phyloP scores from a whole-genome alignment of 164 flowering plant genomes.

The Liquidambar formosana region DNA sequence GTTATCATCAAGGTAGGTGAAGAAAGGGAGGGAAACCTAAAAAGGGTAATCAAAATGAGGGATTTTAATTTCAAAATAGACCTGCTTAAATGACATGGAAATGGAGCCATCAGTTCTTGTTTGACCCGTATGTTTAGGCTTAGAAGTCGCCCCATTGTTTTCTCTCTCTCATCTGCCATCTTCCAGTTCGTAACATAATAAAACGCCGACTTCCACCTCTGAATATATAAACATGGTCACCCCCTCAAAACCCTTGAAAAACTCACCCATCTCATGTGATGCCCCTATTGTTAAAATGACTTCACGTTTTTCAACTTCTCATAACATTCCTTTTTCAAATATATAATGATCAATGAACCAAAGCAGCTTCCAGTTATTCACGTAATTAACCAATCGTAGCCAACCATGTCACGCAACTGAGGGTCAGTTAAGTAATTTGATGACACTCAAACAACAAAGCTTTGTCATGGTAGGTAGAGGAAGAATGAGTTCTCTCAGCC shows the following conservation, averaged over 20 bases:
- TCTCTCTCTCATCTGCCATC: not conserved
- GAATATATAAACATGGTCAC: not conserved
- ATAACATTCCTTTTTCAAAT: too few species aligned
- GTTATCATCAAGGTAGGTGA: not conserved
- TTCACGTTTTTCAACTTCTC: too few species aligned
- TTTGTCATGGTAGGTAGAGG: too few species aligned
- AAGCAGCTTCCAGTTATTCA: too few species aligned
- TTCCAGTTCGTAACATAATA: not conserved
- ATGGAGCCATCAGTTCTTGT: conserved; percentile 23
- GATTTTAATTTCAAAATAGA: not conserved
- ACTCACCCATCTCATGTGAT: too few species aligned
- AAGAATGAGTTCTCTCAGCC: too few species aligned
- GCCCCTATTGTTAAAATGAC: too few species aligned
- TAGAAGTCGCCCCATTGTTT: not conserved
- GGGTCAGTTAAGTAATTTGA: too few species aligned
- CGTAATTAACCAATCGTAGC: too few species aligned
- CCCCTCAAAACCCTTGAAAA: not conserved
- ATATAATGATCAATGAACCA: too few species aligned
- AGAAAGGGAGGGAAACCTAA: conserved; percentile 20
- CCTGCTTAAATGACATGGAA: conserved; percentile 21
- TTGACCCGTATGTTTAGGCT: conserved; percentile 34
- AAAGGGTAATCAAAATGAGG: not conserved
- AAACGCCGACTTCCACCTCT: not conserved
- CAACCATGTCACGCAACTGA: too few species aligned
- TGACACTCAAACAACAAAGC: too few species aligned